phyloP scores from a whole-genome alignment of 2,329 filamentous ascomycete species.

The Arthrobotrys entomopaga region DNA sequence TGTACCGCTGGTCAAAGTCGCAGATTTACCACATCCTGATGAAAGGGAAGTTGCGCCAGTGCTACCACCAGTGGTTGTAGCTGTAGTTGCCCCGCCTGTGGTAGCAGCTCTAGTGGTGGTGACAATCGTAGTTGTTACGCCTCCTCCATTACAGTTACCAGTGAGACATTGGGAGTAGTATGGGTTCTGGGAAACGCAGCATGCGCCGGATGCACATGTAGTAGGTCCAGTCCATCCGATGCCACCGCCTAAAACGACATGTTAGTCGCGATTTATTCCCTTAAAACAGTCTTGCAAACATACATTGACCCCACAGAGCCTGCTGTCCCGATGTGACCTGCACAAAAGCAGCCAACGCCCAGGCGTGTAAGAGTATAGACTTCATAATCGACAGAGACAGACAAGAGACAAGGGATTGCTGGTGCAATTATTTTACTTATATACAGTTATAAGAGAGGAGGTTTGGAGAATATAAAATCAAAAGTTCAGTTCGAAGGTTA shows the following conservation, averaged over 20 bases:
- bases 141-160: constrained; percentile 16
- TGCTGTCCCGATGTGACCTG: constrained; percentile 21
- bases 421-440: constrained; percentile 3
- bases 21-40: constrained; percentile 19
- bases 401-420: constrained; percentile 4
- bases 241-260: constrained; percentile 62
- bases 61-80: constrained; percentile 10
- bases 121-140: constrained; percentile 9
- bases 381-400: constrained; percentile 18
- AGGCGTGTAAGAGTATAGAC: constrained; percentile 14
- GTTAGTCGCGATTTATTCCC: constrained; percentile 3
- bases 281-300: background rate
- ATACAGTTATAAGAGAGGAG: constrained; percentile 6
- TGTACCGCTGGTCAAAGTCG: constrained; percentile 59
- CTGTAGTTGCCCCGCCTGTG: background rate
- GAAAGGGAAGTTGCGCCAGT: constrained; percentile 18
- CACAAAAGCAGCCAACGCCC: constrained; percentile 7
- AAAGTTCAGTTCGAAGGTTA: background rate
- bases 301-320: constrained; percentile 38
- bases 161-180: constrained; percentile 59
- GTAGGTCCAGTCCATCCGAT: constrained; percentile 55
- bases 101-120: constrained; percentile 22
- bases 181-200: constrained; percentile 53
- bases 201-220: constrained; percentile 53
- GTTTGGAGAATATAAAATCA: constrained; percentile 3